Evolutionary conservation across 2,329 filamentous ascomycete species (phyloP).

Genomic region (Fusarium sterilihyphosum): DNA sequence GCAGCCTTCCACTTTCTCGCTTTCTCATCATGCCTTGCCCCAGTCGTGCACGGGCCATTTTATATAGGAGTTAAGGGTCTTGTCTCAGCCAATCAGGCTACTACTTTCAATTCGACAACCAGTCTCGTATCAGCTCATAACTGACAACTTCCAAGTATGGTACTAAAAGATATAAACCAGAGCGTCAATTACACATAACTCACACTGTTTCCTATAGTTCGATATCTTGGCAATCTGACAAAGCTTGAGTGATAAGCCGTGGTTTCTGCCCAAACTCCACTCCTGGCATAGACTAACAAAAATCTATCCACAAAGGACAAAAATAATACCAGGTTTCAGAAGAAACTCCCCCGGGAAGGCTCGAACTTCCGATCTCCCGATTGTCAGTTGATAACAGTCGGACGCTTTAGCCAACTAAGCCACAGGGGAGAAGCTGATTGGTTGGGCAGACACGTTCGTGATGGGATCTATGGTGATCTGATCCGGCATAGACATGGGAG

Average conservation of each 20-base stretch:
- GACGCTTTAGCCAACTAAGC: slow-evolving; percentile 42
- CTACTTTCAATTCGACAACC: slow-evolving; percentile 5
- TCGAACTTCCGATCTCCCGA: slow-evolving; percentile 46
- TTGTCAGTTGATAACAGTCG: slow-evolving; percentile 38
- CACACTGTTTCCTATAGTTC: neutral
- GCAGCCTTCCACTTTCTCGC: slow-evolving; percentile 51
- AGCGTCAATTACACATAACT: neutral
- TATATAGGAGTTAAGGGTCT: slow-evolving; percentile 15
- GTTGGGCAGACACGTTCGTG: neutral
- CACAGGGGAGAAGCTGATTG: slow-evolving; percentile 31
- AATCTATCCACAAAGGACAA: neutral
- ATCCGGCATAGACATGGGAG: neutral
- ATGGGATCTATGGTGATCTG: neutral
- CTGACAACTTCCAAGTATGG: neutral
- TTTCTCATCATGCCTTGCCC: slow-evolving; percentile 42
- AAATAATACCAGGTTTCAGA: neutral
- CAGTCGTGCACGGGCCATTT: slow-evolving; percentile 45
- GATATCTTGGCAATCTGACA: neutral
- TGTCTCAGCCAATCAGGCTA: slow-evolving; percentile 18
- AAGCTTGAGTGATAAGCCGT: neutral
- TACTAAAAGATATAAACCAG: neutral
- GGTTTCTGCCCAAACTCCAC: neutral
- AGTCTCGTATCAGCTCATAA: neutral
- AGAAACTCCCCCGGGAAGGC: slow-evolving; percentile 42
- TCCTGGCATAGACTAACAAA: neutral